phyloP scores from a whole-genome alignment of 305 asterid genomes.

The Fraxinus baroniana region DNA sequence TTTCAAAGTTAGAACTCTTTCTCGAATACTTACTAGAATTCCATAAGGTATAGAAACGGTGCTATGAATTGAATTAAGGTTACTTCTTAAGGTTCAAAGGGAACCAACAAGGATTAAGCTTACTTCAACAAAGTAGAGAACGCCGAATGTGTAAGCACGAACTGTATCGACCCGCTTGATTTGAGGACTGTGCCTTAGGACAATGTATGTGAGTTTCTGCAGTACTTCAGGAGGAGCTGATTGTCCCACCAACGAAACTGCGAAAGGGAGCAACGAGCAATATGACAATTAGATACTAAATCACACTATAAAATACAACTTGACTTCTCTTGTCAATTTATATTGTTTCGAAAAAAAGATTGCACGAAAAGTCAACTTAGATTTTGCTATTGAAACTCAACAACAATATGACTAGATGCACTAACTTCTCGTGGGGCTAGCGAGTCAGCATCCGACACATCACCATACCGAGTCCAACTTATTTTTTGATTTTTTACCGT shows the following conservation, averaged over 20 bases:
- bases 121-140: slow-evolving; percentile 83
- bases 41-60: not conserved
- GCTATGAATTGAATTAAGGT: not conserved
- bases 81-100: not conserved
- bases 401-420: not conserved
- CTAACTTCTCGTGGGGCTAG: not conserved
- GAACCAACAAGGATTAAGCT: not conserved
- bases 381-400: too few relatives aligned
- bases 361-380: not conserved
- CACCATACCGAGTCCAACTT: not conserved
- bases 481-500: too few relatives aligned
- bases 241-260: slow-evolving; percentile 79
- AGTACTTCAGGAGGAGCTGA: slow-evolving; percentile 75
- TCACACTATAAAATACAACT: too few relatives aligned
- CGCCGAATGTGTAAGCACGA: slow-evolving; percentile 86
- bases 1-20: not conserved
- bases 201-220: slow-evolving; percentile 81
- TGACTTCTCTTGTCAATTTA: not conserved
- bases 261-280: not conserved
- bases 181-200: slow-evolving; percentile 58
- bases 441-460: not conserved
- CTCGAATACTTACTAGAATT: not conserved
- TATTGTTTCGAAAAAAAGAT: not conserved
- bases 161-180: slow-evolving; percentile 81
- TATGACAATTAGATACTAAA: not conserved